Evolutionary conservation across 2,329 filamentous ascomycete genomes (phyloP), one percentile per base, ranked within the genome.

Genomic region (Pseudopyricularia javanii): DNA sequence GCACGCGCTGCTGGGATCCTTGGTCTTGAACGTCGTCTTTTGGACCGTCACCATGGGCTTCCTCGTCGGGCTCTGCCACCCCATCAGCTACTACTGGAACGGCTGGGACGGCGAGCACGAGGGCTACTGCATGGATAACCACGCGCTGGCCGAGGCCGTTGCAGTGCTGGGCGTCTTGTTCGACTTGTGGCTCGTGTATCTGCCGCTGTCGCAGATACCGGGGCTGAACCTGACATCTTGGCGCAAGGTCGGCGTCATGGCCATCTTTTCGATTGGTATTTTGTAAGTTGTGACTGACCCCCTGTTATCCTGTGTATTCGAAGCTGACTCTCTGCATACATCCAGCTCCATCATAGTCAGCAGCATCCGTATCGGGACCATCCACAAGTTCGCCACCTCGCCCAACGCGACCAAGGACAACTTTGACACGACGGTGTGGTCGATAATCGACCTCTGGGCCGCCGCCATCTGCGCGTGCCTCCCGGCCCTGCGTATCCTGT

Each of bases 401-500:
- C 43, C 22, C 22, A 47, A 47, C 43, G 43, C 14, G 22, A 47
- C 43, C 8, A n/a, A 28, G 22, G 22, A 47, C 22, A 30, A 30
- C 43, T n/a, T 28, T 17, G 22, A 47, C 22, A n/a, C 22, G 9
- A 17, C 22, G 4, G 11, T 47, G 43, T 47, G 43, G 43, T 28
- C 22, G 15, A 47, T 28, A 9, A 3, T 65, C 37, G 63, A 65
- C 53, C 60, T 62, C 50, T 59, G 58, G 52, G 56, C 61, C 15
- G 59, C 62, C 51, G 58, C 62, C 53, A 59, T 64, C 15, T 64
- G 60, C 53, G 57, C 60, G 2, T 65, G 60, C 55, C 60, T 64
- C 61, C 63, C 63, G 1, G 55, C 59, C 2, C 30, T 63, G 11
- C 9, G 43, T 9, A 57, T 60, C 14, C 40, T 63, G 14, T 50